Evolutionary conservation across 2,329 filamentous ascomycete genomes (phyloP), one percentile per base, ranked within the genome.

Genomic region (Xylariales sp.): DNA sequence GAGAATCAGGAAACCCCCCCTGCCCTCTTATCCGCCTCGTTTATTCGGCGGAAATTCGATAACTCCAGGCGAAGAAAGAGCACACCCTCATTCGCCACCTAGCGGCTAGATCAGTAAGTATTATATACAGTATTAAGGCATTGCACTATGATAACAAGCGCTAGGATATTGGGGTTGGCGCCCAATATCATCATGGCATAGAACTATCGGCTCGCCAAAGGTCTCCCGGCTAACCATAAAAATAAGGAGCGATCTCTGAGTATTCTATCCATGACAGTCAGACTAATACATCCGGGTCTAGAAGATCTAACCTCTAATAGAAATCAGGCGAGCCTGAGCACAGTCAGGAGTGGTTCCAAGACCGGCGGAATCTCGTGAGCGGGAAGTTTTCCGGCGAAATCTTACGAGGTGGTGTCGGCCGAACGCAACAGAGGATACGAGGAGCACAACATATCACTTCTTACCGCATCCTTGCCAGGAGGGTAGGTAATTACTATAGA

Each of bases 391-490:
- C 39, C 39, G 39, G 12, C 39, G 10, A 41, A 12, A 41, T 50
- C 45, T 52, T 30, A 50, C 32, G 48, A 52, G 46, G 54, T 57
- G 52, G 59, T 58, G 50, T 58, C 46, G 48, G 58, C 4, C 49
- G 59, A 67, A 62, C 41, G 32, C 59, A 63, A 67, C 59, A 63
- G 54, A 63, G 3, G 23, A 54, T 62, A 67, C 59, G 59, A 67
- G 46, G 30, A 67, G 46, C 64, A 58, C 53, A 63, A 67, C 64
- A 58, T 54, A 54, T 58, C 53, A 18, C 16, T 23, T 49, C 34
- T 34, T 32, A 12, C 32, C 48, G 48, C 3, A 54, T 67, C 63
- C 59, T 67, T 16, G 64, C 59, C 59, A 58, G 23, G 18, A 62
- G 46, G 12, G 30, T 9, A 23, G 23, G 23, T 23, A 23, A 23